Percentiles rank a stretch among this genome's conserved stretches.
These are phyloP conservation scores for Plasmodium blacklocki DNA, from an alignment of 169 alveolate genomes.

Conservation along the genomic window DNA sequence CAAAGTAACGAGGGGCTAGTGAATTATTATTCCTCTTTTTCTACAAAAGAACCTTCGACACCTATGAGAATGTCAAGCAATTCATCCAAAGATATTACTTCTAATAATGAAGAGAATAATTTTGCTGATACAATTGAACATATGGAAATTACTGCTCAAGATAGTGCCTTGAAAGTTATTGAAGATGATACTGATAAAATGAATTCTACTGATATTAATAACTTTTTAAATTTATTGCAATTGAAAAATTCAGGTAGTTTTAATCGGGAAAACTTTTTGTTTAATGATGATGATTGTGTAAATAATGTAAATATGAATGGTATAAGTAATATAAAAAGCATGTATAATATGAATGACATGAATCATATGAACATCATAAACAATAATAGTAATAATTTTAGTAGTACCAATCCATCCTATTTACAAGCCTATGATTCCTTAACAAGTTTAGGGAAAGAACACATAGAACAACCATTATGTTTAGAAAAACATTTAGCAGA, in stretches of 20 bases:
- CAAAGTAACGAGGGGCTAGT: conserved; percentile 8
- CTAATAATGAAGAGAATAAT: conserved; percentile 32
- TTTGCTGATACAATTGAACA: conserved; percentile 52
- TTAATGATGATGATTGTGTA: conserved; percentile 16
- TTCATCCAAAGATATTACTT: conserved; percentile 46
- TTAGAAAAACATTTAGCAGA: background rate
- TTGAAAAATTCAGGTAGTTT: conserved; percentile 19
- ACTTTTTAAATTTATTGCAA: conserved; percentile 48
- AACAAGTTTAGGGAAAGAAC: background rate
- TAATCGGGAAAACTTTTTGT: conserved; percentile 44
- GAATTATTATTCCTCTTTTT: conserved; percentile 25
- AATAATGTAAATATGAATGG: background rate
- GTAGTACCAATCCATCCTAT: background rate
- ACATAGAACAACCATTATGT: background rate
- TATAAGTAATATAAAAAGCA: background rate
- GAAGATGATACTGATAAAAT: conserved; percentile 68
- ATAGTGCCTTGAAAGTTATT: conserved; percentile 63
- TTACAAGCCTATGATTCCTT: background rate
- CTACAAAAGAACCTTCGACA: conserved; percentile 23
- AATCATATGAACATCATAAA: background rate
- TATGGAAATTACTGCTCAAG: conserved; percentile 72
- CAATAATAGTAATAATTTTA: background rate
- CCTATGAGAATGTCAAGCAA: conserved; percentile 62
- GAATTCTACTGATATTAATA: conserved; percentile 66
- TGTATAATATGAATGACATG: background rate